These are phyloP conservation scores for Barnettozyma vustinii DNA, from an alignment of 805 yeast genomes.

Conservation along the genomic window DNA sequence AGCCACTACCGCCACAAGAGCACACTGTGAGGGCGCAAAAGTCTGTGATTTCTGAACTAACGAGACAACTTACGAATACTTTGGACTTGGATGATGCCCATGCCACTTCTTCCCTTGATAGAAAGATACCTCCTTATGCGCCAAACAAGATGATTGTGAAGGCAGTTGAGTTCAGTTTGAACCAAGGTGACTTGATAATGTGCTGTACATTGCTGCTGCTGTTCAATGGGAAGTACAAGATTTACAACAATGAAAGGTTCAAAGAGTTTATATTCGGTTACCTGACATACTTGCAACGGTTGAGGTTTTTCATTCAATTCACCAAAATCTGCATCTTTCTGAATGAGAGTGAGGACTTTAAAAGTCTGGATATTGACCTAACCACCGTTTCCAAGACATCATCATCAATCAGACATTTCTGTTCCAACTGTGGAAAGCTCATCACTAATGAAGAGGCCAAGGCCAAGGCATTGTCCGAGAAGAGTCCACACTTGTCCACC, in stretches of 20 bases:
- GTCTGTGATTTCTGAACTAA: conserved; percentile 21
- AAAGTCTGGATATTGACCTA: conserved; percentile 9
- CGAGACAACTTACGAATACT: conserved; percentile 21
- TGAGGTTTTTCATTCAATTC: conserved; percentile 50
- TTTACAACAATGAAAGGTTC: conserved; percentile 27
- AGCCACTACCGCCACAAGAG: background rate
- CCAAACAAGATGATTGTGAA: conserved; percentile 44
- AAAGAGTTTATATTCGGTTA: conserved; percentile 55
- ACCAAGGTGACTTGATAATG: conserved; percentile 61
- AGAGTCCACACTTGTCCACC: background rate
- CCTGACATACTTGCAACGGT: conserved; percentile 45
- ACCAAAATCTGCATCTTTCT: conserved; percentile 47
- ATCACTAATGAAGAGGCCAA: conserved; percentile 55
- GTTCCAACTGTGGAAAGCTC: conserved; percentile 55
- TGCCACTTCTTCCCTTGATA: background rate
- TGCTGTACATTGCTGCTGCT: conserved; percentile 52
- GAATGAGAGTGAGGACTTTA: conserved; percentile 24
- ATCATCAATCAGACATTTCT: conserved; percentile 47
- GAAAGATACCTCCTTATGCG: conserved; percentile 48
- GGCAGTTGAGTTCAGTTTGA: conserved; percentile 48
- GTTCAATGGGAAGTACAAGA: conserved; percentile 40
- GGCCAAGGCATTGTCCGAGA: conserved; percentile 22
- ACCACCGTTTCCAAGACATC: conserved; percentile 18
- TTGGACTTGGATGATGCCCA: background rate
- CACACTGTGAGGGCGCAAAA: conserved; percentile 7